Conservation (phyloP, 2,329 filamentous ascomycete genomes). For the Acrocalymma vagum region DNA sequence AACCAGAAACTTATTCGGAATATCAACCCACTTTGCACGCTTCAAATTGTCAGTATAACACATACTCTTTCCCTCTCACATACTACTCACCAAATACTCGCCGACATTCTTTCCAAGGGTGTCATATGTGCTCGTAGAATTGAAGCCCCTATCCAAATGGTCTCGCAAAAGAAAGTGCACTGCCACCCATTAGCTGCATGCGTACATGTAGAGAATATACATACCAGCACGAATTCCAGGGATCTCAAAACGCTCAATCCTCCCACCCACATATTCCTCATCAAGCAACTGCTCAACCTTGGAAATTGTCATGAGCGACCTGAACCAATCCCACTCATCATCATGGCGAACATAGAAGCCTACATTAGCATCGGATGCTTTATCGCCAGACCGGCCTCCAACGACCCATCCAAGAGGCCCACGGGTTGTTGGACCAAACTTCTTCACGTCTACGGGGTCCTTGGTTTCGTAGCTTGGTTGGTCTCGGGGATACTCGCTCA, state of each 20-base stretch:
- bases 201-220: too few relatives aligned
- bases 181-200: too few relatives aligned
- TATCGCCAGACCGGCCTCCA: constrained; percentile 33
- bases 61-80: constrained; percentile 52
- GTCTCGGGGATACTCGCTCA: constrained; percentile 39
- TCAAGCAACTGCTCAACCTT: constrained; percentile 32
- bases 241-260: constrained; percentile 17
- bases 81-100: constrained; percentile 51
- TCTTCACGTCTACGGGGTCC: constrained; percentile 23
- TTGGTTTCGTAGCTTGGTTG: constrained; percentile 45
- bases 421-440: constrained; percentile 42
- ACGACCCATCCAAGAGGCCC: constrained; percentile 46
- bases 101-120: constrained; percentile 54
- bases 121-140: constrained; percentile 51
- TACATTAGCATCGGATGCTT: constrained; percentile 33
- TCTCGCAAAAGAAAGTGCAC: constrained; percentile 55
- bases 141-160: constrained; percentile 54
- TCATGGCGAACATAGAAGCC: constrained; percentile 34
- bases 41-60: constrained; percentile 4
- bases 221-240: constrained; percentile 5
- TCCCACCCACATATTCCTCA: constrained; percentile 20
- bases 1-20: constrained; percentile 23
- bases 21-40: constrained; percentile 22
- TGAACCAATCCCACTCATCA: constrained; percentile 38
- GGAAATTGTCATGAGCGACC: constrained; percentile 27